phyloP scores from a whole-genome alignment of 169 alveolate species.

The Plasmodium adleri region DNA sequence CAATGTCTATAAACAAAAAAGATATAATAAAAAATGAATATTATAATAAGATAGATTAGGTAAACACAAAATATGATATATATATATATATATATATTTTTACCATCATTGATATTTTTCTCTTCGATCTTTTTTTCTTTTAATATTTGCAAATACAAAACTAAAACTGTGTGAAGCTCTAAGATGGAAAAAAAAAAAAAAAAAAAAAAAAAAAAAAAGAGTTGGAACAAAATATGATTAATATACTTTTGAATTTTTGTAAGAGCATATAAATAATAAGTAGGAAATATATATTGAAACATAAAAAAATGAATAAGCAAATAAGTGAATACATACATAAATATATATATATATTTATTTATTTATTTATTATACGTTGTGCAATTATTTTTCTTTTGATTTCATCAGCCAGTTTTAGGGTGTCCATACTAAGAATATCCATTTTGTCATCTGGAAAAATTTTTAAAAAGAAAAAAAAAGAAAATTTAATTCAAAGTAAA shows the following conservation, averaged over 20 bases:
- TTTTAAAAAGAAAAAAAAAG: conserved; percentile 15
- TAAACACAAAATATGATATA: not conserved
- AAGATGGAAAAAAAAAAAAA: not conserved
- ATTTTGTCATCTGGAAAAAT: conserved; percentile 13
- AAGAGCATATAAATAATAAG: not conserved
- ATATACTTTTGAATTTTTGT: not conserved
- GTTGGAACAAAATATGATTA: not conserved
- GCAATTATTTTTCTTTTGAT: conserved; percentile 28
- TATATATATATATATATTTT: not conserved
- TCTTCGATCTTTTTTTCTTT: conserved; percentile 19
- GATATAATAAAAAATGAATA: not conserved
- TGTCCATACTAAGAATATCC: conserved; percentile 5
- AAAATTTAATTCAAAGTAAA: not conserved
- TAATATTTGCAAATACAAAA: conserved; percentile 24
- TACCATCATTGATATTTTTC: not conserved
- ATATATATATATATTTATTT: not conserved
- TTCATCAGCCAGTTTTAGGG: conserved; percentile 29
- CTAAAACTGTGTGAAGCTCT: conserved; percentile 34
- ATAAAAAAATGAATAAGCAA: not conserved
- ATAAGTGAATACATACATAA: not conserved
- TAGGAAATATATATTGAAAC: not conserved
- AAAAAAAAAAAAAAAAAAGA: conserved; percentile 4
- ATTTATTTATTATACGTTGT: conserved; percentile 37
- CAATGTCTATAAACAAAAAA: conserved; percentile 24
- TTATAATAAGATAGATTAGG: not conserved